Evolutionary conservation across 768 basidiomycete genomes (phyloP), one percentile per base, ranked within the genome.

Genomic region (Serpula lacrymans): DNA sequence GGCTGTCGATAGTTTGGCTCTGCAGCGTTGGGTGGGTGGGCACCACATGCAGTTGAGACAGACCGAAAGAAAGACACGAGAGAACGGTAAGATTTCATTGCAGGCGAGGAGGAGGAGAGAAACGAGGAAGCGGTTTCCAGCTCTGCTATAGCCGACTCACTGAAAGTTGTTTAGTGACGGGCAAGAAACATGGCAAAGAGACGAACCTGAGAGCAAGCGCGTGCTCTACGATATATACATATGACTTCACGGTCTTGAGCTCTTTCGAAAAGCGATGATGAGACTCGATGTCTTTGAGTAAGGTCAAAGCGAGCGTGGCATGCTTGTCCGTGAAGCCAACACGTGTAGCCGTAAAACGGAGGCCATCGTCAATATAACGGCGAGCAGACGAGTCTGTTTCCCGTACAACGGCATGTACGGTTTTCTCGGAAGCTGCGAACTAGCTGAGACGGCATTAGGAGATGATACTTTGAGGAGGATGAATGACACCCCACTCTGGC

Each of bases 261-360:
- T 91, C 84, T 57, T 80, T 82, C 51, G 95, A 53, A 53, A 77
- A 80, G 33, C 80, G 70, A 53, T 94, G 89, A 48, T 94, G 62
- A 0, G 71, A 75, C 55, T 95, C 88, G 44, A 97, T 70, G 32
- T 88, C 84, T 59, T 92, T 86, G 8, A 95, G 68, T 4, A 98
- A 64, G 0, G 84, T 89, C n/a, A n/a, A n/a, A n/a, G n/a, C n/a
- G n/a, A n/a, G n/a, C n/a, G n/a, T n/a, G n/a, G n/a, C n/a, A n/a
- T n/a, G n/a, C n/a, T n/a, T n/a, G n/a, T n/a, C n/a, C n/a, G n/a
- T n/a, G n/a, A n/a, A n/a, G n/a, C n/a, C n/a, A n/a, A n/a, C n/a
- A 2, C 82, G 84, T 34, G 75, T 81, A 31, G 72, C 57, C 6
- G 58, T 58, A 42, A 46, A 55, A 9, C 69, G 67, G 32, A 14